Percentiles rank a stretch among this genome's conserved stretches.
Evolutionary conservation across 192 early-diverging fungal genomes (phyloP).

Genomic region (Phycomyces blakesleeanus): DNA sequence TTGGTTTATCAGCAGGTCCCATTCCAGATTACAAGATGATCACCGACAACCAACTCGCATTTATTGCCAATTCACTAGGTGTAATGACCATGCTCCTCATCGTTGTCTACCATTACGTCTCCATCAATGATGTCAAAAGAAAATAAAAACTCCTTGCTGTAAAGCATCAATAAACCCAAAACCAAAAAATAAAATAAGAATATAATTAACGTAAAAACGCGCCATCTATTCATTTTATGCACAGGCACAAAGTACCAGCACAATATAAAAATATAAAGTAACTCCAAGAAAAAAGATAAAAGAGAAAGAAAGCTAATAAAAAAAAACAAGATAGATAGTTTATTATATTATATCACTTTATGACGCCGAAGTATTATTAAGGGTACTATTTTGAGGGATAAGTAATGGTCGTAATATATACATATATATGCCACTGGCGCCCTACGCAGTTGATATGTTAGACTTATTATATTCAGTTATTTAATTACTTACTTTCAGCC

Average conservation of each 20-base stretch:
- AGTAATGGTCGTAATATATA: no score
- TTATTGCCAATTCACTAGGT: constrained; percentile 52
- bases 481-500: background rate
- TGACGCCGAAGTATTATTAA: no score
- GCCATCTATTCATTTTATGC: background rate
- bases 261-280: background rate
- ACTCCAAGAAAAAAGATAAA: no score
- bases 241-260: background rate
- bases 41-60: constrained; percentile 48
- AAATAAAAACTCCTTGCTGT: background rate
- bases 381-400: no score
- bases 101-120: constrained; percentile 51
- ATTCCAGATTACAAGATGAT: constrained; percentile 33
- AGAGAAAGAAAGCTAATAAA: no score
- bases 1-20: background rate
- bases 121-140: constrained; percentile 34
- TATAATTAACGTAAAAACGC: background rate
- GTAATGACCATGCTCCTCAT: constrained; percentile 50
- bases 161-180: constrained; percentile 1
- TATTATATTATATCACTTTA: no score
- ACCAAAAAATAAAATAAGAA: no score
- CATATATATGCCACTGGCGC: no score
- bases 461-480: no score
- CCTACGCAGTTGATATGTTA: background rate
- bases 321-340: no score